phyloP scores from a whole-genome alignment of 768 basidiomycete species.

The Stropharia rugosoannulata region DNA sequence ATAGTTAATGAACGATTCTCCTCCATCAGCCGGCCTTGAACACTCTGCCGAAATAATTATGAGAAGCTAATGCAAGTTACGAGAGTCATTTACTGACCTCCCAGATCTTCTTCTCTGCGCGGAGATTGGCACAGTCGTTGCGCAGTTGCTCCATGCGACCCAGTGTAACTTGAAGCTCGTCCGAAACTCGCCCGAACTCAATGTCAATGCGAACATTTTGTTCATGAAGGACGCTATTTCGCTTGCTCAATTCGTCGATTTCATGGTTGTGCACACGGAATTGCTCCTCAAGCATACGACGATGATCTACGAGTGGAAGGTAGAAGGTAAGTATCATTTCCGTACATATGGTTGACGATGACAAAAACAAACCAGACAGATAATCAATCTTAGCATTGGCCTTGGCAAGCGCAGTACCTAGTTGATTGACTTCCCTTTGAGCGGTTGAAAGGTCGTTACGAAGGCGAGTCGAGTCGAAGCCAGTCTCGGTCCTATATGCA shows the following conservation, averaged over 20 bases:
- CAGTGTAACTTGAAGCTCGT: slow-evolving; percentile 61
- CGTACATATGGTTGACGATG: neutral
- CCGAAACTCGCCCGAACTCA: slow-evolving; percentile 65
- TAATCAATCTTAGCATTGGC: slow-evolving; percentile 82
- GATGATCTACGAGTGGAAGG: slow-evolving; percentile 48
- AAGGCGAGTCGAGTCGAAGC: slow-evolving; percentile 67
- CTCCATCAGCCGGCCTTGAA: slow-evolving; percentile 78
- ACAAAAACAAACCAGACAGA: slow-evolving; percentile 56
- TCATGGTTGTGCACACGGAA: slow-evolving; percentile 60
- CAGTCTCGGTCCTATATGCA: slow-evolving; percentile 76
- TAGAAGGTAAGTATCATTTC: neutral
- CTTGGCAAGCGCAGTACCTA: slow-evolving; percentile 72
- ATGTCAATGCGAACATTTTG: slow-evolving; percentile 76
- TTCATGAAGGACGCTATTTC: slow-evolving; percentile 72
- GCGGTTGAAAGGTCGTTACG: slow-evolving; percentile 67
- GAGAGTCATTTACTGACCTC: slow-evolving; percentile 53
- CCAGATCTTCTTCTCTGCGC: slow-evolving; percentile 93
- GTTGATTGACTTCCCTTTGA: slow-evolving; percentile 66
- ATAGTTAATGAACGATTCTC: slow-evolving; percentile 80
- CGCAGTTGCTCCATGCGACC: slow-evolving; percentile 72
- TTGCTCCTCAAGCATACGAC: slow-evolving; percentile 71
- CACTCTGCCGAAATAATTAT: slow-evolving; percentile 45
- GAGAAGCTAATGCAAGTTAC: neutral
- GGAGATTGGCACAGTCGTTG: slow-evolving; percentile 83
- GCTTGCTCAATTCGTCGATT: slow-evolving; percentile 61